Percentiles rank a stretch among this genome's conserved stretches.
phyloP scores from a whole-genome alignment of 2,329 filamentous ascomycete species.

The Alternaria gansuensis region DNA sequence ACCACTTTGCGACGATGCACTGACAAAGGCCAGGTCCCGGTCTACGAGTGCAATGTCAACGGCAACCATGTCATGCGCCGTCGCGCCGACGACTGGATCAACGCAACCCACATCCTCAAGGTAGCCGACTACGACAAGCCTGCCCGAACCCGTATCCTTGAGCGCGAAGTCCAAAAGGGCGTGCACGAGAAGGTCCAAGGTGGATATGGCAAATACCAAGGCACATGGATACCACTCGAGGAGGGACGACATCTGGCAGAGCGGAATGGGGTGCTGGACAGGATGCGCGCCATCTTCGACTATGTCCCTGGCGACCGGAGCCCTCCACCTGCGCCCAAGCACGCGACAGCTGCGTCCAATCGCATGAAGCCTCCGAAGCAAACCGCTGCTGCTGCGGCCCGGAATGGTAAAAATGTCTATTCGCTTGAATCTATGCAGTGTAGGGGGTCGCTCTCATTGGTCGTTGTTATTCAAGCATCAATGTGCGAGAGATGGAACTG shows the following conservation, averaged over 20 bases:
- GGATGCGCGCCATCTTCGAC: slow-evolving; percentile 87
- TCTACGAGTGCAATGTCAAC: slow-evolving; percentile 91
- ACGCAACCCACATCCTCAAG: slow-evolving; percentile 98
- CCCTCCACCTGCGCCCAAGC: slow-evolving; percentile 92
- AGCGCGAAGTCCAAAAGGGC: slow-evolving; percentile 96
- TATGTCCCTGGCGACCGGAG: slow-evolving; percentile 84
- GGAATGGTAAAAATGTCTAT: slow-evolving; percentile 43
- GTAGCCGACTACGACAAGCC: slow-evolving; percentile 98
- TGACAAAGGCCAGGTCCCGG: slow-evolving; percentile 73
- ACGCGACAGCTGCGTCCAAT: slow-evolving; percentile 73
- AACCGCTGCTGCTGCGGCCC: slow-evolving; percentile 61
- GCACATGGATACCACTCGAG: slow-evolving; percentile 93
- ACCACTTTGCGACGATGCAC: slow-evolving; percentile 23
- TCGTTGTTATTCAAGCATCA: neutral
- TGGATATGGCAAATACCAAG: slow-evolving; percentile 98
- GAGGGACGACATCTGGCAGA: slow-evolving; percentile 83
- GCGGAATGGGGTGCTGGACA: slow-evolving; percentile 85
- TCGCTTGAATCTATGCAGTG: slow-evolving; percentile 44
- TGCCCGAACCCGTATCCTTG: slow-evolving; percentile 89
- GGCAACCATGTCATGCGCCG: slow-evolving; percentile 96
- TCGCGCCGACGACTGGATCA: slow-evolving; percentile 94
- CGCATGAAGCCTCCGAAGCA: slow-evolving; percentile 81
- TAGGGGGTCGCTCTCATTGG: slow-evolving; percentile 30
- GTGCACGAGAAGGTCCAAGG: slow-evolving; percentile 98
- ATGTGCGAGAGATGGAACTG: slow-evolving; percentile 6